These are phyloP conservation scores for Ilyonectria mors-panacis DNA, from an alignment of 2,329 filamentous ascomycete species.

Conservation along the genomic window DNA sequence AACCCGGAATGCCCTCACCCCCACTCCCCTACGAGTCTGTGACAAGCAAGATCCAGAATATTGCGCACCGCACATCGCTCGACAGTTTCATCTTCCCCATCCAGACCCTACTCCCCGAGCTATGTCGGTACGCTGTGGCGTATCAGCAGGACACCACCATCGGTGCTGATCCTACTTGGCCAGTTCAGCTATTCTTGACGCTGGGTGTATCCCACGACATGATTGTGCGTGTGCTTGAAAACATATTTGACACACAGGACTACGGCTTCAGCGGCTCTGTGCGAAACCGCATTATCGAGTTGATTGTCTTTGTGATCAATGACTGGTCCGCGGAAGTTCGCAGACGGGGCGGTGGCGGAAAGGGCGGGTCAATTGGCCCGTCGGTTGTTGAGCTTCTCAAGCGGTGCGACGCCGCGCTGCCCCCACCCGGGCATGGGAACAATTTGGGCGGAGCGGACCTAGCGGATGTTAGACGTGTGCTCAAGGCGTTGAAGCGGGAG, in stretches of 20 bases:
- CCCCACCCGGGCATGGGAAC: conserved; percentile 55
- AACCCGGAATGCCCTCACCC: conserved; percentile 54
- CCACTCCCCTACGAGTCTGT: conserved; percentile 80
- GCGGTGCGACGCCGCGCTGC: conserved; percentile 64
- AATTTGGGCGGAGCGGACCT: conserved; percentile 64
- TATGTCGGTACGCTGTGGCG: conserved; percentile 74
- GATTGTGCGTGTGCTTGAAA: conserved; percentile 69
- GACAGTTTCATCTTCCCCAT: conserved; percentile 79
- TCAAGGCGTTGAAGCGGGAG: conserved; percentile 61
- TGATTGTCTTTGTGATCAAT: conserved; percentile 65
- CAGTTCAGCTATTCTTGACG: conserved; percentile 68
- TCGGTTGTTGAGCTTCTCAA: conserved; percentile 66
- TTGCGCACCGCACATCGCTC: conserved; percentile 75
- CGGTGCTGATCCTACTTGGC: conserved; percentile 71
- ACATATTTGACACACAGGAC: conserved; percentile 71
- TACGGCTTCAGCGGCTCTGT: conserved; percentile 69
- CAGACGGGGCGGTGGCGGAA: conserved; percentile 60
- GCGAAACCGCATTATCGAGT: conserved; percentile 67
- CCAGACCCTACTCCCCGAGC: conserved; percentile 70
- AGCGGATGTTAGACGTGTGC: conserved; percentile 59
- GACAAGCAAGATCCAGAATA: conserved; percentile 73
- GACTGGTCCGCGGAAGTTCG: conserved; percentile 66
- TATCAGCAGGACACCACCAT: conserved; percentile 72
- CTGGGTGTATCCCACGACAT: conserved; percentile 71
- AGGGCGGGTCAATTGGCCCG: conserved; percentile 57